phyloP scores from a whole-genome alignment of 2,329 filamentous ascomycete species.

The Cercospora zeina region DNA sequence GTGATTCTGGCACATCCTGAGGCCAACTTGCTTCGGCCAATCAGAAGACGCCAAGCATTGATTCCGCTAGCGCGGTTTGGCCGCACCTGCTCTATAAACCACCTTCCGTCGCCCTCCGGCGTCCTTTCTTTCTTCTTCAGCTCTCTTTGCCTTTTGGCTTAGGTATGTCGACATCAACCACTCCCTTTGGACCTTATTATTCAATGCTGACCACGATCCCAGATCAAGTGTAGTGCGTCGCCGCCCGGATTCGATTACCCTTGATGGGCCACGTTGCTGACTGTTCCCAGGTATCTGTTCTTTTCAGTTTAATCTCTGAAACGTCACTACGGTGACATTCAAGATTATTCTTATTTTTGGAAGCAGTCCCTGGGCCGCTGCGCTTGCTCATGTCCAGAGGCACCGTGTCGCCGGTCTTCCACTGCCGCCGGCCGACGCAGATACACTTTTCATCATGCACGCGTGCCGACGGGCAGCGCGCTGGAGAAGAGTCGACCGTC shows the following conservation, averaged over 20 bases:
- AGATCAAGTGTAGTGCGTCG: conserved; percentile 12
- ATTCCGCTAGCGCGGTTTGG: background rate
- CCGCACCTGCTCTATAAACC: background rate
- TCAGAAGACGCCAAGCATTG: background rate
- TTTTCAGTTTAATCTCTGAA: conserved; percentile 18
- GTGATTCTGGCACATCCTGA: background rate
- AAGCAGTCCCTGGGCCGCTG: conserved; percentile 11
- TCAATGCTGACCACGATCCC: too few relatives aligned
- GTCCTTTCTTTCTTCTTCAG: conserved; percentile 10
- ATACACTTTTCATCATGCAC: conserved; percentile 19
- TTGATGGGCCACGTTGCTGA: background rate
- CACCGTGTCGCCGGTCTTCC: conserved; percentile 21
- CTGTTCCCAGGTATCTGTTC: background rate
- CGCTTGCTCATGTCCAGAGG: conserved; percentile 19
- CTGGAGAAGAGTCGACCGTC: conserved; percentile 17
- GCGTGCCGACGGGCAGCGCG: background rate
- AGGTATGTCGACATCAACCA: conserved; percentile 7
- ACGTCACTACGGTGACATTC: conserved; percentile 15
- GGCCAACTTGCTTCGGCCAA: background rate
- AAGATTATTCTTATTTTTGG: conserved; percentile 22
- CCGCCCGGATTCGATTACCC: too few relatives aligned
- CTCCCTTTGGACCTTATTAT: too few relatives aligned
- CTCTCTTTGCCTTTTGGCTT: conserved; percentile 24
- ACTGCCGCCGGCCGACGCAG: conserved; percentile 20
- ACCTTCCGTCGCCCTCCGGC: background rate